Conservation (phyloP, 2,329 filamentous ascomycete genomes). For the Herpotrichia juniperi region DNA sequence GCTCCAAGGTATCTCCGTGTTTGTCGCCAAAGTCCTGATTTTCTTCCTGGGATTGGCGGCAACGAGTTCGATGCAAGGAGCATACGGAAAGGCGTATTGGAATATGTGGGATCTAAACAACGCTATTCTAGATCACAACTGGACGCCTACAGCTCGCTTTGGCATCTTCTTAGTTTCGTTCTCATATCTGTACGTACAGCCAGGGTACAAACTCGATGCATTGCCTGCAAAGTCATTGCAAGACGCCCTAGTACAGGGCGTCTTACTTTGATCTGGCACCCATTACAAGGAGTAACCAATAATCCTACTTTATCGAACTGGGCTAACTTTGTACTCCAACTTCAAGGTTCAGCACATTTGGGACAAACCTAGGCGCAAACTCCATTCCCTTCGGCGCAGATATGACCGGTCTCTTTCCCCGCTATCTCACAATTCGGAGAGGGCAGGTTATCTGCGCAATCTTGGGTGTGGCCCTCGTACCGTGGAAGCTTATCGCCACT, state of each 20-base stretch:
- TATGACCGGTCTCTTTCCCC: slow-evolving; percentile 49
- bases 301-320: too few relatives aligned
- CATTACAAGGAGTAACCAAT: too few relatives aligned
- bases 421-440: slow-evolving; percentile 51
- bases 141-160: slow-evolving; percentile 45
- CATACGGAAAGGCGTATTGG: slow-evolving; percentile 50
- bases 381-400: slow-evolving; percentile 51
- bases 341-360: slow-evolving; percentile 51
- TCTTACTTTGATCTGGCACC: too few relatives aligned
- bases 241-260: too few relatives aligned
- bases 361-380: slow-evolving; percentile 52
- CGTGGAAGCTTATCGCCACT: slow-evolving; percentile 52
- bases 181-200: too few relatives aligned
- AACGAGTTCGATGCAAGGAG: slow-evolving; percentile 43
- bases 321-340: too few relatives aligned
- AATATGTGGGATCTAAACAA: slow-evolving; percentile 55
- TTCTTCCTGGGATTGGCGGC: slow-evolving; percentile 50
- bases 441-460: slow-evolving; percentile 51
- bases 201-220: too few relatives aligned
- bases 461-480: slow-evolving; percentile 44
- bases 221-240: too few relatives aligned
- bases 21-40: slow-evolving; percentile 47
- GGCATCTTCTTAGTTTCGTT: slow-evolving; percentile 48
- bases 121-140: slow-evolving; percentile 50
- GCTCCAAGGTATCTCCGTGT: slow-evolving; percentile 44